phyloP scores from a whole-genome alignment of 345 rosid species.

The Hibiscus tridactylites region DNA sequence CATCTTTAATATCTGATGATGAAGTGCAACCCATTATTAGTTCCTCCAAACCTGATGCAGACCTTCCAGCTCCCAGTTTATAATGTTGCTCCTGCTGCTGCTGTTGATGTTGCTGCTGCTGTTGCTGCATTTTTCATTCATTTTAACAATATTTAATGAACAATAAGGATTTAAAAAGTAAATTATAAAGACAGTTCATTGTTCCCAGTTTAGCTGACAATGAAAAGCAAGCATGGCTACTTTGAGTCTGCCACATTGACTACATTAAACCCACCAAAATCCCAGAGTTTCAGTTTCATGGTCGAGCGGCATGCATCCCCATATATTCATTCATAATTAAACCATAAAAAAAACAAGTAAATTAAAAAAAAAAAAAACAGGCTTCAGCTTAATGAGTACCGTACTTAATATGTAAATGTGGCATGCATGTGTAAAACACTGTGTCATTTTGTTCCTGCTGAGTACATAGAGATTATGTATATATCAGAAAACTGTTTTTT shows the following conservation, averaged over 20 bases:
- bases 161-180: not conserved
- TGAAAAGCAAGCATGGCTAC: conserved; percentile 18
- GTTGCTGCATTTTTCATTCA: conserved; percentile 12
- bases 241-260: conserved; percentile 3
- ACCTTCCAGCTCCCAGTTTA: conserved; percentile 50
- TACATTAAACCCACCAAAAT: not conserved
- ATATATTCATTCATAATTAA: conserved; percentile 4
- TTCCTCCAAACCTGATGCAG: conserved; percentile 92
- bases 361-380: too few species aligned
- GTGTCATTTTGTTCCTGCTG: not conserved
- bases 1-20: conserved; percentile 65
- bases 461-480: not conserved
- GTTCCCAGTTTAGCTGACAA: conserved; percentile 37
- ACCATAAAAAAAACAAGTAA: too few species aligned
- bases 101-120: not conserved
- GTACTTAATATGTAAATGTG: conserved; percentile 9
- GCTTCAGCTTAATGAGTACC: not conserved
- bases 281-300: not conserved
- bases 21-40: conserved; percentile 94
- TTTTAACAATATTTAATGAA: conserved; percentile 15
- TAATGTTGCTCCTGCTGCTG: conserved; percentile 34
- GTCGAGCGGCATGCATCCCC: not conserved
- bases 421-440: conserved; percentile 6
- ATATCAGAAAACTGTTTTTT: not conserved
- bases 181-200: conserved; percentile 11